phyloP scores from a whole-genome alignment of 1,284 basidiomycete genomes.

The Phylloporus sp. region DNA sequence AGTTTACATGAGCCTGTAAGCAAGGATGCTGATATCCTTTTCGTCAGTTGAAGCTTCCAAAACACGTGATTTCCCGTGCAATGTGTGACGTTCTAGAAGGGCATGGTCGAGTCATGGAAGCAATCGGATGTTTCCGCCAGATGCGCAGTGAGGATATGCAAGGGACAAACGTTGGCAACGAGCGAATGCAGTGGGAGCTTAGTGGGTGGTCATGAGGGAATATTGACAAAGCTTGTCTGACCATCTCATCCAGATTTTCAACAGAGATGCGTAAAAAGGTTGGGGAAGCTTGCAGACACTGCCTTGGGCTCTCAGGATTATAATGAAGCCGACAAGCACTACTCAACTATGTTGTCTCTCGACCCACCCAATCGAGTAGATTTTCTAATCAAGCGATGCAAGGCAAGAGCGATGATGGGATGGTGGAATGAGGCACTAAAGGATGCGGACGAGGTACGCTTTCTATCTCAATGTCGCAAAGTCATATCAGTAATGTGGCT shows the following conservation, averaged over 20 bases:
- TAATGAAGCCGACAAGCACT: not conserved
- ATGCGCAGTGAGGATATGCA: not conserved
- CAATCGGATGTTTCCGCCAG: not conserved
- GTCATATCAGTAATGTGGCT: not conserved
- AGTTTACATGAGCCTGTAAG: too few species aligned
- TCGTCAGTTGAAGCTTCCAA: not conserved
- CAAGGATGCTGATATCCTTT: not conserved
- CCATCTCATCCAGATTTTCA: not conserved
- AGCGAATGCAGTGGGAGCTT: not conserved
- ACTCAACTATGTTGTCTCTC: not conserved
- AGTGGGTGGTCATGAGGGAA: not conserved
- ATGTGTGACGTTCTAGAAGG: not conserved
- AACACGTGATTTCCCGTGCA: not conserved
- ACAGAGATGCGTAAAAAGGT: not conserved
- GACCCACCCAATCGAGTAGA: not conserved
- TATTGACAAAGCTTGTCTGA: not conserved
- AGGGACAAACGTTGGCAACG: not conserved
- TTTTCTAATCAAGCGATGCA: not conserved
- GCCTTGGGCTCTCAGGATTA: not conserved
- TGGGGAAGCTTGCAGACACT: not conserved
- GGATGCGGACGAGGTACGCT: constrained; percentile 1
- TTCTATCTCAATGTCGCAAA: not conserved
- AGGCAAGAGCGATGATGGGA: not conserved
- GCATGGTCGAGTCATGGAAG: not conserved
- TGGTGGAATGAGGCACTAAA: not conserved